Base-by-base conservation (phyloP, 306 rosid species). In the Crotalaria pallida region DNA sequence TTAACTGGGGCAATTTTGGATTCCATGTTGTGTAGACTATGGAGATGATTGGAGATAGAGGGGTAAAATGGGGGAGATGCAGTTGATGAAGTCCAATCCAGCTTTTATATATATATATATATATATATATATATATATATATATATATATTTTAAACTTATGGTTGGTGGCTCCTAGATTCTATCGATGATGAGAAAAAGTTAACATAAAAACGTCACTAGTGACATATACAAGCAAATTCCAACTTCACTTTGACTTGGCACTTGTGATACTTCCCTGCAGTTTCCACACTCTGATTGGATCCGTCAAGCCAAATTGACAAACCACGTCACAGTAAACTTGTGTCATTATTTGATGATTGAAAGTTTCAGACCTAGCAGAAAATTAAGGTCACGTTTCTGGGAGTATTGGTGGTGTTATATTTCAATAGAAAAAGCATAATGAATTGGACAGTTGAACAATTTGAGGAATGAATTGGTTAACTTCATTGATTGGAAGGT, bases 11-110 rank as follows among this genome's bases (percentile, higher is more conserved):
- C 3, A 15, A 13, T 66, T 70, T 23, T 23, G 7, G 72, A 2
- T 1, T 34, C 65, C 86, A 82, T 82, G n/a, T 15, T 58, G 6
- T 82, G 18, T 15, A 49, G 6, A 7, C 36, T 17, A 2, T 26
- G 55, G n/a, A 3, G 7, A 31, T 4, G 23, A n/a, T 0, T n/a
- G 0, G 41, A 9, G 11, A 21, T 19, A 15, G 10, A 31, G 19
- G 9, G 43, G 10, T 10, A 10, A 7, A 26, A 44, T 31, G 11
- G 2, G 3, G 17, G 17, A 67, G 33, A 3, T 26, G 55, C 9
- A 8, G 27, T 33, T 53, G 10, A 21, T 0, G 12, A 13, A 33
- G 4, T 11, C 24, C 3, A 10, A 15, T 23, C 13, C 21, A 18
- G 11, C 8, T 19, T 74, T 16, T 18, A 41, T 52, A 48, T 50